Percentiles rank a stretch among this genome's conserved stretches.
Evolutionary conservation across 2,329 filamentous ascomycete species (phyloP).

Genomic region (Bertia moriformis): DNA sequence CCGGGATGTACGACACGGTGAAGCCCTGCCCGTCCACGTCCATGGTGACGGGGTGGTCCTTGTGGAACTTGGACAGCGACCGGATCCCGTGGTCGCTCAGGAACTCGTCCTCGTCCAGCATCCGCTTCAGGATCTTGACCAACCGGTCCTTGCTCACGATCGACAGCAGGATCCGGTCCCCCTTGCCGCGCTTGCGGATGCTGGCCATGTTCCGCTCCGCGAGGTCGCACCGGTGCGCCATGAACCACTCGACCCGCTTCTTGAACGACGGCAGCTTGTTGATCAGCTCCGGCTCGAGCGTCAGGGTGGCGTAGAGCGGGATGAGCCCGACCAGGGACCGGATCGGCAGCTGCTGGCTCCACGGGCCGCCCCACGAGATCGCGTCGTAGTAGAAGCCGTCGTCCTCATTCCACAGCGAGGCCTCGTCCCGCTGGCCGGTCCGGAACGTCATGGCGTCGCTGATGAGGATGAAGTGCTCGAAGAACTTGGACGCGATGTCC

Average conservation of each 20-base stretch:
- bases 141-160: slow-evolving; percentile 89
- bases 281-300: slow-evolving; percentile 83
- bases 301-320: slow-evolving; percentile 80
- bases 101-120: slow-evolving; percentile 91
- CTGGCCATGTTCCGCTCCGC: slow-evolving; percentile 90
- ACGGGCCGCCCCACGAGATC: slow-evolving; percentile 88
- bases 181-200: slow-evolving; percentile 80
- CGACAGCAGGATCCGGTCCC: slow-evolving; percentile 71
- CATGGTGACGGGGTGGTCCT: slow-evolving; percentile 84
- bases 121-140: slow-evolving; percentile 72
- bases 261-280: slow-evolving; percentile 87
- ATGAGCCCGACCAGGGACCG: slow-evolving; percentile 86
- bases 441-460: slow-evolving; percentile 91
- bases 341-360: slow-evolving; percentile 82
- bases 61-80: slow-evolving; percentile 81
- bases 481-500: slow-evolving; percentile 95
- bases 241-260: slow-evolving; percentile 85
- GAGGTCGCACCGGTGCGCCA: slow-evolving; percentile 72
- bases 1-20: slow-evolving; percentile 75
- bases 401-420: slow-evolving; percentile 88
- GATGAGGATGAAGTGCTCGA: slow-evolving; percentile 96
- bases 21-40: slow-evolving; percentile 86
- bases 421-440: slow-evolving; percentile 53
- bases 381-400: slow-evolving; percentile 97
- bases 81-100: slow-evolving; percentile 79